Evolutionary conservation across 352 stramenopile species (phyloP).

Genomic region (Saprolegnia parasitica): DNA sequence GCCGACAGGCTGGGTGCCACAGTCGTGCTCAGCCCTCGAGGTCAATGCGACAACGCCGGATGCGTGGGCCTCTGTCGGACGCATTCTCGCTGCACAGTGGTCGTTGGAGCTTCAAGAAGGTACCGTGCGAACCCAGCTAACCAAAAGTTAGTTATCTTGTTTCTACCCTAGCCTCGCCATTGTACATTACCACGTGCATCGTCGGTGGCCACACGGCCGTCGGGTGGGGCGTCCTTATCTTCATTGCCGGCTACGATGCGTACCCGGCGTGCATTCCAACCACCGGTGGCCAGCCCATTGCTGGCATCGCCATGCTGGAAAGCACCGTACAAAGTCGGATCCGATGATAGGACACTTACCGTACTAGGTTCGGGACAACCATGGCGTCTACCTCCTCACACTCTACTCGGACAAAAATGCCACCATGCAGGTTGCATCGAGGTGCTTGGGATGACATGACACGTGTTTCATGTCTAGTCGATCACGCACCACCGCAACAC

Average conservation of each 20-base stretch:
- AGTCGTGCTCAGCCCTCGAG: neutral
- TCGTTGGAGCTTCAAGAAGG: neutral
- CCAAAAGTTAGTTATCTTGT: too few species aligned
- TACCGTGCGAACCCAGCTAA: neutral
- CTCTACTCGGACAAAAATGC: constrained; percentile 10
- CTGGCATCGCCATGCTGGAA: constrained; percentile 19
- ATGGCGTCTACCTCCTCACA: constrained; percentile 19
- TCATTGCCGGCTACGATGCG: constrained; percentile 14
- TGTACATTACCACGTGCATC: constrained; percentile 3
- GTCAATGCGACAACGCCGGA: neutral
- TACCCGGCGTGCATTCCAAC: constrained; percentile 1
- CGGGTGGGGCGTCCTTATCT: constrained; percentile 19
- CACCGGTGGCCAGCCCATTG: neutral
- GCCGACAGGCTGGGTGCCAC: neutral
- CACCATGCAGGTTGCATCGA: neutral
- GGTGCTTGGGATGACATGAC: too few species aligned
- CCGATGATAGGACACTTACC: too few species aligned
- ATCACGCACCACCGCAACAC: too few species aligned
- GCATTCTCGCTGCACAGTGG: constrained; percentile 11
- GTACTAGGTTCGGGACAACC: neutral
- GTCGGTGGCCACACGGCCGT: constrained; percentile 12
- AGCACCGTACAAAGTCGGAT: too few species aligned
- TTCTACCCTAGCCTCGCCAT: neutral
- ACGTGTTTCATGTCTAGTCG: too few species aligned
- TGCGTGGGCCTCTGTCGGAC: neutral